phyloP scores from a whole-genome alignment of 257 asterid genomes.

The Solanum sitiens region DNA sequence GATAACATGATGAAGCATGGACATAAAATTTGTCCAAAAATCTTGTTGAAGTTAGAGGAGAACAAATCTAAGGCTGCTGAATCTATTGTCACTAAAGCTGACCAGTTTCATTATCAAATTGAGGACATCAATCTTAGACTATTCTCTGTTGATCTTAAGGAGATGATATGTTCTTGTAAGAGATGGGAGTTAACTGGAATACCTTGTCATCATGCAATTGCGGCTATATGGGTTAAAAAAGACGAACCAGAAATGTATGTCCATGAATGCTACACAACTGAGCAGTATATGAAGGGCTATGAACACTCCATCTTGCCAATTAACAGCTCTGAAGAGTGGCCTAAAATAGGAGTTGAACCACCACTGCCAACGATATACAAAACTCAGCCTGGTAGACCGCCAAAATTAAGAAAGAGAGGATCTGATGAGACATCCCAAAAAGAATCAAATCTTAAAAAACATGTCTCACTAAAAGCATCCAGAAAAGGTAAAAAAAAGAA shows the following conservation, averaged over 20 bases:
- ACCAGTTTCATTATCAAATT: neutral
- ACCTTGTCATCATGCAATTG: neutral
- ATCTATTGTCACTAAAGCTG: neutral
- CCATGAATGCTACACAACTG: neutral
- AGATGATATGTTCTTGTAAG: neutral
- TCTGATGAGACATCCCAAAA: neutral
- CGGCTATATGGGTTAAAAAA: neutral
- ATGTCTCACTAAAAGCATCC: neutral
- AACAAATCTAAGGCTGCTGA: neutral
- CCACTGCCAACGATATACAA: neutral
- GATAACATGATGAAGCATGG: neutral
- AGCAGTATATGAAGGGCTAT: neutral
- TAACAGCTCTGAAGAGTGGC: neutral
- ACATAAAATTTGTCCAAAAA: neutral
- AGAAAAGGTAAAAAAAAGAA: neutral
- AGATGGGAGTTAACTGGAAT: neutral
- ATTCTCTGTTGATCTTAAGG: neutral
- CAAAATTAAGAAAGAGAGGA: neutral
- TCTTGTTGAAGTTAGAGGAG: neutral
- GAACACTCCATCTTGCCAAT: neutral
- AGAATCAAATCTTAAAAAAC: neutral
- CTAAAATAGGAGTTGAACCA: neutral
- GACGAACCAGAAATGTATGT: neutral
- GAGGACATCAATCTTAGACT: neutral
- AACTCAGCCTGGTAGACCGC: neutral